A percentile compares a stretch with the other conserved stretches of the same genome.
Evolutionary conservation across 306 rosid genomes (phyloP).

Genomic region (Aeschynomene evenia): DNA sequence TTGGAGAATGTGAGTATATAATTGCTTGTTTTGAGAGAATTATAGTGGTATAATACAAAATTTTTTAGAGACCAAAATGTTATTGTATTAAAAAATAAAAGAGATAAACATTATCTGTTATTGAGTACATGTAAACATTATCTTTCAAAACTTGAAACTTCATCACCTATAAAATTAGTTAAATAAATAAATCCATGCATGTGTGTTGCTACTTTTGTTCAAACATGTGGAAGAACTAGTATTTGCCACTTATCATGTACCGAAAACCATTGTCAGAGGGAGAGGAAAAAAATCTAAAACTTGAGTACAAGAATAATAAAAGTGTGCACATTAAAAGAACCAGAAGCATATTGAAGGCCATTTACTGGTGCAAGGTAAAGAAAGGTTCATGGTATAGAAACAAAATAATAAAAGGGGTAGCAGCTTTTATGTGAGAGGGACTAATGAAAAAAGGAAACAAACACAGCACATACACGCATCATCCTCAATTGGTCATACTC

Average conservation of each 20-base stretch:
- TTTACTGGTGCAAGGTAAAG: constrained; percentile 21
- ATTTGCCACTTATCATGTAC: not conserved
- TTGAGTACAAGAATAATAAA: not conserved
- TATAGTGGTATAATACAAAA: too few species aligned
- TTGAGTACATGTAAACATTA: not conserved
- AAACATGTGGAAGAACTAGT: not conserved
- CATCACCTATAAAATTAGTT: not conserved
- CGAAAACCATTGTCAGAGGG: not conserved
- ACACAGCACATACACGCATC: constrained; percentile 17
- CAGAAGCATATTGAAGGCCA: not conserved
- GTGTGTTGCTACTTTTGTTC: not conserved
- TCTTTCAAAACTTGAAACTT: not conserved
- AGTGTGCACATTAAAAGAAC: not conserved
- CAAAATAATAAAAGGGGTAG: not conserved
- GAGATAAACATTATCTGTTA: too few species aligned
- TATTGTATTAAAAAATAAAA: too few species aligned
- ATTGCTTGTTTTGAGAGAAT: too few species aligned
- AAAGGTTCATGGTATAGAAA: not conserved
- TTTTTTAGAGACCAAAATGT: too few species aligned
- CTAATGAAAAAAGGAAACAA: constrained; percentile 1
- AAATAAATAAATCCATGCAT: not conserved
- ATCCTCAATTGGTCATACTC: constrained; percentile 15
- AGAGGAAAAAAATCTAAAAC: not conserved
- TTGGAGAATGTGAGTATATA: too few species aligned
- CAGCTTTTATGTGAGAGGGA: constrained; percentile 4